Conservation (phyloP, 1,284 basidiomycete species). For the Phenoliferia sp. region DNA sequence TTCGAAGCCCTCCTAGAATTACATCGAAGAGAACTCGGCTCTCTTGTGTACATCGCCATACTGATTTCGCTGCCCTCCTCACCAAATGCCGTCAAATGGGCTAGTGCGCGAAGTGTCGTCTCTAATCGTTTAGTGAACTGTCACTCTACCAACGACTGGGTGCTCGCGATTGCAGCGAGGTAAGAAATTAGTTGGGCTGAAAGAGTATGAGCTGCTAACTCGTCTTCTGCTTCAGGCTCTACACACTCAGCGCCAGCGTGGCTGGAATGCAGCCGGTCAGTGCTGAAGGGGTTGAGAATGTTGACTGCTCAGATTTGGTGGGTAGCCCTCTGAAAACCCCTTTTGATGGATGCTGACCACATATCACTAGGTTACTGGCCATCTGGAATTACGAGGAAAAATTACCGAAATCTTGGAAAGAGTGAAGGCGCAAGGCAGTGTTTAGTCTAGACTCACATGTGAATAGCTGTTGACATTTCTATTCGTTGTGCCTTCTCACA, state of each 20-base stretch:
- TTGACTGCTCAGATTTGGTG: constrained; percentile 42
- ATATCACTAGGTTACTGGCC: constrained; percentile 28
- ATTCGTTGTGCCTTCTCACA: no score
- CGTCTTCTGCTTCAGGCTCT: constrained; percentile 37
- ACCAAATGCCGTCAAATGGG: constrained; percentile 47
- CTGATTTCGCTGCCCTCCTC: constrained; percentile 50
- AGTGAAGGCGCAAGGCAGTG: constrained; percentile 8
- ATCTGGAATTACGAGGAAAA: constrained; percentile 10
- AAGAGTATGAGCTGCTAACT: not conserved
- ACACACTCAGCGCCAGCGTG: constrained; percentile 44
- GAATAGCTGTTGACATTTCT: no score
- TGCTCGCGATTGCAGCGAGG: constrained; percentile 50
- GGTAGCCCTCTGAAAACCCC: constrained; percentile 9
- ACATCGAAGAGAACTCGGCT: constrained; percentile 20
- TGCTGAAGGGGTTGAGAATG: constrained; percentile 46
- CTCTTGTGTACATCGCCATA: constrained; percentile 51
- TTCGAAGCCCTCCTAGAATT: constrained; percentile 51
- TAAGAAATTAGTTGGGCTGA: not conserved
- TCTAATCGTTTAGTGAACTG: constrained; percentile 48
- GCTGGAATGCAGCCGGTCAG: constrained; percentile 45
- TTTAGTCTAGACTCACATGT: no score
- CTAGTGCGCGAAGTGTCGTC: constrained; percentile 45
- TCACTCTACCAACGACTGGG: constrained; percentile 48
- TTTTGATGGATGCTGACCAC: constrained; percentile 47
- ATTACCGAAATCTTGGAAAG: constrained; percentile 14